Conservation (phyloP, 495 filamentous ascomycete species). For the Trichoderma parareesei region DNA sequence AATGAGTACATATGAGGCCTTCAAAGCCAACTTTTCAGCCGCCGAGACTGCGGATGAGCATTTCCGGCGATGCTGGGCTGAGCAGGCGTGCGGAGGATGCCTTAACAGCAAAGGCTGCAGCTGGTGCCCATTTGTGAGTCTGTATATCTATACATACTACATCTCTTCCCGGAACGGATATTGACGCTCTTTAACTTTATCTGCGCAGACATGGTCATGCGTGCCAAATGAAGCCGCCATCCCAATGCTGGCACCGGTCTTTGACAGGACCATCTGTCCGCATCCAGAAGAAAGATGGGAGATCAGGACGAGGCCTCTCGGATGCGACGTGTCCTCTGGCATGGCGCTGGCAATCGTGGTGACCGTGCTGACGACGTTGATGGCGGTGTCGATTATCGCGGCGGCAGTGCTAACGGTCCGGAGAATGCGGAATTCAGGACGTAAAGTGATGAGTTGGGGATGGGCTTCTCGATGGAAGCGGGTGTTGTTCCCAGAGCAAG, state of each 20-base stretch:
- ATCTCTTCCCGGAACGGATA: neutral
- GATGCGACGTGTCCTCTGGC: conserved; percentile 45
- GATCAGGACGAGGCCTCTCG: conserved; percentile 37
- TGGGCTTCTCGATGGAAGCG: neutral
- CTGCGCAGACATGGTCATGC: conserved; percentile 38
- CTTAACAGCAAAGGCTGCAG: conserved; percentile 31
- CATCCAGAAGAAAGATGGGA: conserved; percentile 43
- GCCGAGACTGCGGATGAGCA: conserved; percentile 20
- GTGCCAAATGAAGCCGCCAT: conserved; percentile 34
- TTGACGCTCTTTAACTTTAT: neutral
- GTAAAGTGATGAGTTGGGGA: conserved; percentile 14
- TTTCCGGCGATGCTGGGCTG: conserved; percentile 37
- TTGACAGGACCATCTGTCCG: conserved; percentile 38
- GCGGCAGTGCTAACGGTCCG: conserved; percentile 16
- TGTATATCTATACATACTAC: neutral
- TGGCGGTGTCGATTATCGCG: conserved; percentile 25
- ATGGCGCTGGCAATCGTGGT: conserved; percentile 36
- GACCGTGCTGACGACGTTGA: conserved; percentile 30
- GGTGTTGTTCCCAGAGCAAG: neutral
- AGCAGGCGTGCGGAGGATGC: conserved; percentile 37
- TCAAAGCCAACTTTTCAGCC: neutral
- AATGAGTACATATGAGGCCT: neutral
- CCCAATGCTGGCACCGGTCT: conserved; percentile 38
- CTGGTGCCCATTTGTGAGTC: conserved; percentile 45
- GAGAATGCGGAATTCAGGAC: conserved; percentile 19